A percentile compares a stretch with the other conserved stretches of the same genome.
Evolutionary conservation across 2,329 filamentous ascomycete species (phyloP).

Genomic region (Lasiodiplodia gonubiensis): DNA sequence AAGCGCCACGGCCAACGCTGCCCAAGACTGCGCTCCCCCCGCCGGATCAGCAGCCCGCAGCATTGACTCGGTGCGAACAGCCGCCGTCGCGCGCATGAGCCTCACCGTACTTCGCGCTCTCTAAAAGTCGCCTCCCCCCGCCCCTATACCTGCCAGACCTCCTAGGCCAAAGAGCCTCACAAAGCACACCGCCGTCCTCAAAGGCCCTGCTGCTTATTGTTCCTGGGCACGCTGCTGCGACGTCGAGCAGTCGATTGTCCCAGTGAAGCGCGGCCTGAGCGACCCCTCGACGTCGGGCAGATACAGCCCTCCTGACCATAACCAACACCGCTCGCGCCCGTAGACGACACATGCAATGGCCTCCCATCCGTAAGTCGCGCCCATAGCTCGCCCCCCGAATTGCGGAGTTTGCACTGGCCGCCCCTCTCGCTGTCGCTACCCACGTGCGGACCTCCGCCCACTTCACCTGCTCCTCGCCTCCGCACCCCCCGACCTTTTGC

Average conservation of each 20-base stretch:
- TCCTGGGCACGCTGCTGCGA: constrained; percentile 20
- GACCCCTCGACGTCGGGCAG: constrained; percentile 25
- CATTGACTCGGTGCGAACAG: constrained; percentile 27
- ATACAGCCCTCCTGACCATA: constrained; percentile 17
- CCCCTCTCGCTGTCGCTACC: constrained; percentile 12
- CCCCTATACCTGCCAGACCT: constrained; percentile 26
- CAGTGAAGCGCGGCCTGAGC: constrained; percentile 20
- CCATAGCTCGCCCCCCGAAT: background rate
- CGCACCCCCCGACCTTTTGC: background rate
- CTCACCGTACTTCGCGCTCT: constrained; percentile 28
- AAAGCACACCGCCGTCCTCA: constrained; percentile 5
- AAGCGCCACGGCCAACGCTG: constrained; percentile 24
- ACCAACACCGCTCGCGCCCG: constrained; percentile 11
- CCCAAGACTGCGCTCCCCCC: constrained; percentile 21
- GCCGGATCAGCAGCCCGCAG: constrained; percentile 26
- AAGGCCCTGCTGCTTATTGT: constrained; percentile 17
- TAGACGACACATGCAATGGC: constrained; percentile 15
- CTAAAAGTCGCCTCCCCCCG: constrained; percentile 28
- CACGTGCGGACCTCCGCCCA: constrained; percentile 13
- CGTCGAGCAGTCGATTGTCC: constrained; percentile 24
- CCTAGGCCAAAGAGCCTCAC: background rate
- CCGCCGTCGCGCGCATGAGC: constrained; percentile 29
- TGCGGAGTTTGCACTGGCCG: background rate
- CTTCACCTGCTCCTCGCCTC: constrained; percentile 4
- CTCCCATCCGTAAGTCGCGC: constrained; percentile 25